Base-by-base conservation (phyloP, 495 filamentous ascomycete genomes). In the Talaromyces proteolyticus region DNA sequence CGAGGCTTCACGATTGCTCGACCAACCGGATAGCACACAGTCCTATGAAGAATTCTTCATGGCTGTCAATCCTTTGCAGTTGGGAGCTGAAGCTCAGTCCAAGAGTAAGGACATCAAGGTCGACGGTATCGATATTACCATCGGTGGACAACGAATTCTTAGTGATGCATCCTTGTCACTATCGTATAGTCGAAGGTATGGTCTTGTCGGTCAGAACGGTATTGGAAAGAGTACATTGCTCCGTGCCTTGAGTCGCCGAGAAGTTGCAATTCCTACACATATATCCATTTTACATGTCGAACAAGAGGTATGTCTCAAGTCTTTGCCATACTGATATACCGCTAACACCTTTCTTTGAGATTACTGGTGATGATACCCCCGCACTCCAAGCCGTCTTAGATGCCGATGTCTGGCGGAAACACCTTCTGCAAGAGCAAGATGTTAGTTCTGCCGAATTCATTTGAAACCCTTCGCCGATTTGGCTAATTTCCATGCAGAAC, bases 51-150 rank as follows among this genome's bases (percentile, higher is more conserved):
- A 99, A 62, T 97, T 99, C 73, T 99, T 91, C 76, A 97, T 99
- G 93, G 82, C 87, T 37, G 93, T 99, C 73, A 99, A 99, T 65
- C 93, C 93, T 37, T 75, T 99, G 38, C 93, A 96, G 59, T 57
- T 97, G 53, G 91, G 89, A 40, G 69, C 80, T n/a, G 84, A 85
- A 54, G 67, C 78, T 47, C 69, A 82, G 50, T 64, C 70, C 10
- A 97, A 97, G 85, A 96, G 91, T 66, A 99, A 99, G 76, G 93
- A 99, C 66, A 94, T 99, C 74, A 99, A 97, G 74, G 73, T 99
- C 53, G 93, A 99, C 59, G 86, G 88, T 53, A 85, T 95, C 60
- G 93, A 99, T 72, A 86, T 97, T 42, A 82, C 90, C 38, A 96
- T 99, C 57, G 82, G 88, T 47, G 94, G 91, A 16, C 76, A 80